phyloP scores from a whole-genome alignment of 1,139 yeast genomes.

The Blastobotrys malaysiensis region DNA sequence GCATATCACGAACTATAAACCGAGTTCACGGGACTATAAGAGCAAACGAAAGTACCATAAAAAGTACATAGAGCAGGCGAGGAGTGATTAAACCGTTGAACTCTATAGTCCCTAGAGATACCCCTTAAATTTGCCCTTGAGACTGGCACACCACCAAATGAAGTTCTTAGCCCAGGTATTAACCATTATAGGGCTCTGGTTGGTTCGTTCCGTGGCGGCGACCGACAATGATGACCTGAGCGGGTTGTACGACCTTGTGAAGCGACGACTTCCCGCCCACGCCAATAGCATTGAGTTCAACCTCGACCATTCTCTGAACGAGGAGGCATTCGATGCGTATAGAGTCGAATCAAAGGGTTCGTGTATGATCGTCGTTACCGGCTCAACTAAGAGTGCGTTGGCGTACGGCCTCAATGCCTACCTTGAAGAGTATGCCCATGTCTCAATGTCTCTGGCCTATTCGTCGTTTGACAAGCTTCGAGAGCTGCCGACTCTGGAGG shows the following conservation, averaged over 20 bases:
- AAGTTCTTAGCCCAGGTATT: not conserved
- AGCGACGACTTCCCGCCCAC: constrained; percentile 4
- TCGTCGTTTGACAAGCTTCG: constrained; percentile 11
- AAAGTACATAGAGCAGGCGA: not conserved
- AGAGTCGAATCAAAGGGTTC: constrained; percentile 3
- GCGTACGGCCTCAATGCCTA: constrained; percentile 15
- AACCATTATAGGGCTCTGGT: not conserved
- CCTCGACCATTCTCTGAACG: not conserved
- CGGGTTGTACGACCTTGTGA: constrained; percentile 4
- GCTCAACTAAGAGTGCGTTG: constrained; percentile 14
- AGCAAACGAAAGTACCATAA: not conserved
- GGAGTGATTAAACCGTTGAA: not conserved
- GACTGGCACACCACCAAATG: not conserved
- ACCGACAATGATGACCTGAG: not conserved
- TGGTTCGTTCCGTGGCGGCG: not conserved
- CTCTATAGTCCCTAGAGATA: not conserved
- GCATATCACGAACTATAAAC: not conserved
- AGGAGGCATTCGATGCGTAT: not conserved
- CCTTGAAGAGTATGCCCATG: constrained; percentile 13
- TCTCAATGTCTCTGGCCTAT: constrained; percentile 17
- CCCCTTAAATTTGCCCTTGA: not conserved
- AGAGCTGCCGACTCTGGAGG: constrained; percentile 12
- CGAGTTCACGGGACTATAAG: not conserved
- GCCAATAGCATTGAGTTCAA: constrained; percentile 6
- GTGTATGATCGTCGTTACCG: constrained; percentile 5